phyloP scores from a whole-genome alignment of 768 basidiomycete species.

The Erythrobasidium yunnanense region DNA sequence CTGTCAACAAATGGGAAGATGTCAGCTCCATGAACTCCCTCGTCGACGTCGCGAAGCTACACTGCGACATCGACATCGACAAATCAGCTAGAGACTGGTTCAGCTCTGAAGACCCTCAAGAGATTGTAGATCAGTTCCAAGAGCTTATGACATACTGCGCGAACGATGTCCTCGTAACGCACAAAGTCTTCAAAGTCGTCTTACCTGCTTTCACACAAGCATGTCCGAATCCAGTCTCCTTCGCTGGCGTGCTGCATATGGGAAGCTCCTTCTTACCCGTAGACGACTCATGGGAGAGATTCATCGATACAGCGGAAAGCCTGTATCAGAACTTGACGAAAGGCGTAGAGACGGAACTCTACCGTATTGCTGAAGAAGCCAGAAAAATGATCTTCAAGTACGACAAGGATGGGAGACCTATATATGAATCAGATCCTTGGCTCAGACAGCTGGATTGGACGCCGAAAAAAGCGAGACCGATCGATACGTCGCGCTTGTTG shows the following conservation, averaged over 20 bases:
- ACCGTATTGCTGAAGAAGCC: slow-evolving; percentile 56
- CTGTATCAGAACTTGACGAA: slow-evolving; percentile 61
- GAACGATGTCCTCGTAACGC: slow-evolving; percentile 70
- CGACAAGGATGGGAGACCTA: slow-evolving; percentile 39
- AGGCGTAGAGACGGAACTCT: slow-evolving; percentile 53
- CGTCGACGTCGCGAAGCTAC: slow-evolving; percentile 77
- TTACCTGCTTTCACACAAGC: slow-evolving; percentile 68
- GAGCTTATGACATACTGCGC: slow-evolving; percentile 64
- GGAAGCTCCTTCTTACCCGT: slow-evolving; percentile 82
- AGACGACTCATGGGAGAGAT: slow-evolving; percentile 76
- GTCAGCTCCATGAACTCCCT: slow-evolving; percentile 84
- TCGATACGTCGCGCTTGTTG: too few species aligned
- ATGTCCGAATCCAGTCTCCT: slow-evolving; percentile 86
- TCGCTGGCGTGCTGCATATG: slow-evolving; percentile 83
- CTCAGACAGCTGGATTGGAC: slow-evolving; percentile 88
- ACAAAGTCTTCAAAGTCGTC: slow-evolving; percentile 62
- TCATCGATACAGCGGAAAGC: slow-evolving; percentile 64
- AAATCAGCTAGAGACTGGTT: slow-evolving; percentile 69
- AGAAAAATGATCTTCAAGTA: slow-evolving; percentile 45
- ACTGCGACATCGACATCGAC: slow-evolving; percentile 68
- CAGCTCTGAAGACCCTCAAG: slow-evolving; percentile 43
- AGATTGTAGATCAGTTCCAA: slow-evolving; percentile 49
- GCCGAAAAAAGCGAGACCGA: slow-evolving; percentile 50
- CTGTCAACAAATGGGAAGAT: slow-evolving; percentile 93
- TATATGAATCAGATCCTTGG: slow-evolving; percentile 69